Conservation (phyloP, 345 rosid genomes). For the Raphanus sativus region DNA sequence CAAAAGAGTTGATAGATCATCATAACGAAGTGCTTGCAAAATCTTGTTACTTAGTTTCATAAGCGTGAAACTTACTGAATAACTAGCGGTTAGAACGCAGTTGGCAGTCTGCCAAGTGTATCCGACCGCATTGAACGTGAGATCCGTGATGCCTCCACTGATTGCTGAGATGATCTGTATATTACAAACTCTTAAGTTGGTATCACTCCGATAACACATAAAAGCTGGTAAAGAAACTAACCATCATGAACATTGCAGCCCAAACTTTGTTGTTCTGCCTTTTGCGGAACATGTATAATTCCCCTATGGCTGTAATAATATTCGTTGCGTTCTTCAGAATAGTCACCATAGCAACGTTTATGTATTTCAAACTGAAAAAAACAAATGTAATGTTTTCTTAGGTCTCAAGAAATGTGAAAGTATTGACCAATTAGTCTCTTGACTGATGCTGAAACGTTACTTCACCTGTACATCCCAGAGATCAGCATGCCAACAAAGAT, state of each 20-base stretch:
- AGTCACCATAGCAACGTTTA: slow-evolving; percentile 95
- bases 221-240: slow-evolving; percentile 25
- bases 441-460: not conserved
- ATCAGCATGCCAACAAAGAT: slow-evolving; percentile 94
- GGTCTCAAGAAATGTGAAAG: not conserved
- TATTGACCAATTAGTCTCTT: slow-evolving; percentile 9
- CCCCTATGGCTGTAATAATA: slow-evolving; percentile 87
- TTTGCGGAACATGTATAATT: slow-evolving; percentile 74
- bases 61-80: slow-evolving; percentile 55
- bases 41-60: slow-evolving; percentile 1
- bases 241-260: slow-evolving; percentile 95
- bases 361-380: slow-evolving; percentile 75
- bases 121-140: slow-evolving; percentile 71
- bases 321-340: slow-evolving; percentile 91
- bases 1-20: slow-evolving; percentile 1
- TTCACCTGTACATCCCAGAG: slow-evolving; percentile 93
- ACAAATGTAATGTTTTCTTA: slow-evolving; percentile 4
- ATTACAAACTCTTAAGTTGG: slow-evolving; percentile 12
- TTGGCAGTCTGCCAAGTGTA: slow-evolving; percentile 79
- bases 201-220: slow-evolving; percentile 2
- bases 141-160: slow-evolving; percentile 82
- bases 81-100: slow-evolving; percentile 84
- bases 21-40: too few species aligned
- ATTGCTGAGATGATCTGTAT: slow-evolving; percentile 84
- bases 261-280: slow-evolving; percentile 90